These are phyloP conservation scores for Mycotypha africana DNA, from an alignment of 371 early-diverging fungal species.

Conservation along the genomic window DNA sequence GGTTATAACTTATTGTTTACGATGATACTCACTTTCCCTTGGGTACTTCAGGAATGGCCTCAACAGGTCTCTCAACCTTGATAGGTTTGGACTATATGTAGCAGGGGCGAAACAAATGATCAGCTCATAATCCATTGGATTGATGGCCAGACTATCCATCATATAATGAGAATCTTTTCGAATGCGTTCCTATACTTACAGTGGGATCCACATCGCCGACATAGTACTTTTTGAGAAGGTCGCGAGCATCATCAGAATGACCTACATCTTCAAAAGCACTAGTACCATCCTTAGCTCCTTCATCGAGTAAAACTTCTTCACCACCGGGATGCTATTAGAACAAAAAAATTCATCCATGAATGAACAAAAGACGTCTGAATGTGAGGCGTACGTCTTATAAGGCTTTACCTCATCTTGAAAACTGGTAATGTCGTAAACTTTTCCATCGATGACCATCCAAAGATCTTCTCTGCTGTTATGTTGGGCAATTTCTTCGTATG, in stretches of 20 bases:
- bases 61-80: constrained; percentile 10
- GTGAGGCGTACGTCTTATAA: too few relatives aligned
- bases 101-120: too few relatives aligned
- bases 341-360: too few relatives aligned
- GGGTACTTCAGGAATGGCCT: constrained; percentile 16
- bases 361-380: too few relatives aligned
- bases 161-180: too few relatives aligned
- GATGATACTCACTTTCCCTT: constrained; percentile 43
- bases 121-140: too few relatives aligned
- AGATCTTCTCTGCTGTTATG: constrained; percentile 54
- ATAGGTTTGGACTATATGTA: constrained; percentile 31
- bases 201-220: constrained; percentile 68
- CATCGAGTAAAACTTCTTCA: constrained; percentile 72
- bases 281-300: constrained; percentile 83
- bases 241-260: constrained; percentile 90
- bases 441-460: constrained; percentile 72
- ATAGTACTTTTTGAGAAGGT: constrained; percentile 61
- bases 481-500: constrained; percentile 55
- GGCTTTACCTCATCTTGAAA: constrained; percentile 70
- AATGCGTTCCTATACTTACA: constrained; percentile 28
- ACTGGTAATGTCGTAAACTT: constrained; percentile 79
- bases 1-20: too few relatives aligned
- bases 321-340: constrained; percentile 64
- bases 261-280: constrained; percentile 94
- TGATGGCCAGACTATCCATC: too few relatives aligned